Conservation (phyloP, 2,329 filamentous ascomycete genomes). For the Trichoderma atrobrunneum region DNA sequence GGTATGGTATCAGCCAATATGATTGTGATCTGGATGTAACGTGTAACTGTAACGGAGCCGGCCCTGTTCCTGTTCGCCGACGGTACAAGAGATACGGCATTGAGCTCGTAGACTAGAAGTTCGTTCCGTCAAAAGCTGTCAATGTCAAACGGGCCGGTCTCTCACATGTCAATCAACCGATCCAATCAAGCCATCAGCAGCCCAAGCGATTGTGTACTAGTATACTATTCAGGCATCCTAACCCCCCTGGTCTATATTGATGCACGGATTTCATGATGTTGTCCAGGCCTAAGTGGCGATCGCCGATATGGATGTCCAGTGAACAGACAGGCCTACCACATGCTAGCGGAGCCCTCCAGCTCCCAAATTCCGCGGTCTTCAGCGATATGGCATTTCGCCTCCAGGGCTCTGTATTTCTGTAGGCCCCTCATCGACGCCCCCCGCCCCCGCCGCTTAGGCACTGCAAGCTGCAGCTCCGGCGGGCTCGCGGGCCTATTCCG, state of each 20-base stretch:
- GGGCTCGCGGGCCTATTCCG: not conserved
- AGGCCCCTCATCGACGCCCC: not conserved
- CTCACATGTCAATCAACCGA: conserved; percentile 7
- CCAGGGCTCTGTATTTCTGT: not conserved
- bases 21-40: not conserved
- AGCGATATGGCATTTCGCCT: not conserved
- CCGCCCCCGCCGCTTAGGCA: not conserved
- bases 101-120: not conserved
- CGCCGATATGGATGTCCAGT: not conserved
- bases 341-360: not conserved
- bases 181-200: not conserved
- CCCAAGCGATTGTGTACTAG: not conserved
- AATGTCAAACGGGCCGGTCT: not conserved
- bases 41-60: not conserved
- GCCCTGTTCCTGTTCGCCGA: not conserved
- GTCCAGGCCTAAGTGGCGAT: not conserved
- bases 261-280: not conserved
- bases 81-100: not conserved
- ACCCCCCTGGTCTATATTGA: not conserved
- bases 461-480: not conserved
- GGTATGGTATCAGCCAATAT: not conserved
- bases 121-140: not conserved
- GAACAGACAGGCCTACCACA: conserved; percentile 1
- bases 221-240: not conserved
- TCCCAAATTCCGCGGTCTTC: not conserved